These are phyloP conservation scores for Arachis hypogaea DNA, from an alignment of 306 rosid species.

Conservation along the genomic window DNA sequence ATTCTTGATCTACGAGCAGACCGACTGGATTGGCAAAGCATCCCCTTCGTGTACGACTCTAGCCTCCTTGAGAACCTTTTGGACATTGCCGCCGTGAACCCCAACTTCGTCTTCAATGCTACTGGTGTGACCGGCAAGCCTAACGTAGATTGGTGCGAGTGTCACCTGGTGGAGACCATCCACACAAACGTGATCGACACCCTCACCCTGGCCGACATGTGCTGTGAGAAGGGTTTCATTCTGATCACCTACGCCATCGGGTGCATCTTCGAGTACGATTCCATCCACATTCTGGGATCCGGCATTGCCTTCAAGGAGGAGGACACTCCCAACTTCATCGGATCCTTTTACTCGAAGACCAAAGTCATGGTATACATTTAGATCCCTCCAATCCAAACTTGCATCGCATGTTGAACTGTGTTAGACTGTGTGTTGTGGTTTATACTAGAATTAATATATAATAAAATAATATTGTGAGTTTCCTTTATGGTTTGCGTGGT, in stretches of 20 bases:
- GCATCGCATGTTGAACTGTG: not conserved
- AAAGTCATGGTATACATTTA: constrained; percentile 71
- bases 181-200: constrained; percentile 82
- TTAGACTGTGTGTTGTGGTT: not conserved
- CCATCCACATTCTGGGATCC: constrained; percentile 58
- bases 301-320: constrained; percentile 78
- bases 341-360: constrained; percentile 90
- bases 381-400: not conserved
- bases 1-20: constrained; percentile 78
- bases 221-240: constrained; percentile 60
- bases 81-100: constrained; percentile 59
- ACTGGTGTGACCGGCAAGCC: constrained; percentile 93
- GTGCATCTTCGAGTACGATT: constrained; percentile 87
- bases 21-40: constrained; percentile 88
- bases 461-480: too few relatives aligned
- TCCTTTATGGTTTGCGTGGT: not conserved
- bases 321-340: constrained; percentile 75
- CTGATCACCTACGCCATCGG: constrained; percentile 86
- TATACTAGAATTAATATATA: not conserved
- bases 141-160: constrained; percentile 94
- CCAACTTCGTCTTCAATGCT: constrained; percentile 85
- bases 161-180: constrained; percentile 85
- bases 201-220: constrained; percentile 71
- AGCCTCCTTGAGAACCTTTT: constrained; percentile 79
- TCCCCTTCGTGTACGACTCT: constrained; percentile 56